Evolutionary conservation across 2,329 filamentous ascomycete genomes (phyloP).

Genomic region (Aureobasidium sp.): DNA sequence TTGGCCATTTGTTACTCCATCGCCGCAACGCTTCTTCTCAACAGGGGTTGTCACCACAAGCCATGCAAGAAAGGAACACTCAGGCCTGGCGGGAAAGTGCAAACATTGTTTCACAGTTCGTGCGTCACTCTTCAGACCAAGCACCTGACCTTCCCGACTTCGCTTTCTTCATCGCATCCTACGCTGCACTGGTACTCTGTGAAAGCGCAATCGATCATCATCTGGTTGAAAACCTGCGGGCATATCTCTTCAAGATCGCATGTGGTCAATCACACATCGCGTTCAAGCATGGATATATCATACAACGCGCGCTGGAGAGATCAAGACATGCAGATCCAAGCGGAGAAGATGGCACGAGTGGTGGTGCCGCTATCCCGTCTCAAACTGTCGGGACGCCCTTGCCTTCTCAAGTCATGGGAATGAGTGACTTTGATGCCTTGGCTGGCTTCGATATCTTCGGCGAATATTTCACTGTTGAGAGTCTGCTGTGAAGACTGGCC

Average conservation of each 20-base stretch:
- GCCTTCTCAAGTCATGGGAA: background rate
- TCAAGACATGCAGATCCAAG: background rate
- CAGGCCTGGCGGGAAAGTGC: background rate
- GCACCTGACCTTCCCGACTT: constrained; percentile 7
- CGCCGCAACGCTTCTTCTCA: background rate
- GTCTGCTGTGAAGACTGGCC: background rate
- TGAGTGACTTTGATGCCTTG: background rate
- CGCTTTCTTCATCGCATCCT: constrained; percentile 10
- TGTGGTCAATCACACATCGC: constrained; percentile 5
- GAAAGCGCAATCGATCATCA: constrained; percentile 9
- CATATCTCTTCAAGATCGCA: constrained; percentile 2
- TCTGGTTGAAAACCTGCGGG: constrained; percentile 1
- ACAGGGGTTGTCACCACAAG: background rate
- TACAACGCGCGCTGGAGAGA: constrained; percentile 8
- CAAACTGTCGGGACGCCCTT: background rate
- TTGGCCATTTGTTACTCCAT: background rate
- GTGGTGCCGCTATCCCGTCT: background rate
- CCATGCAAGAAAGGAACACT: background rate
- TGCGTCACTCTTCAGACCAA: background rate
- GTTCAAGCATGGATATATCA: background rate
- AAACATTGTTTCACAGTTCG: constrained; percentile 12
- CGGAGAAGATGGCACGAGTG: background rate
- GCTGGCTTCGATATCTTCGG: constrained; percentile 11
- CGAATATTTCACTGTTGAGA: constrained; percentile 7
- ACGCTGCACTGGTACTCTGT: constrained; percentile 9